phyloP scores from a whole-genome alignment of 495 filamentous ascomycete genomes.

The Bathelium albidoporum region DNA sequence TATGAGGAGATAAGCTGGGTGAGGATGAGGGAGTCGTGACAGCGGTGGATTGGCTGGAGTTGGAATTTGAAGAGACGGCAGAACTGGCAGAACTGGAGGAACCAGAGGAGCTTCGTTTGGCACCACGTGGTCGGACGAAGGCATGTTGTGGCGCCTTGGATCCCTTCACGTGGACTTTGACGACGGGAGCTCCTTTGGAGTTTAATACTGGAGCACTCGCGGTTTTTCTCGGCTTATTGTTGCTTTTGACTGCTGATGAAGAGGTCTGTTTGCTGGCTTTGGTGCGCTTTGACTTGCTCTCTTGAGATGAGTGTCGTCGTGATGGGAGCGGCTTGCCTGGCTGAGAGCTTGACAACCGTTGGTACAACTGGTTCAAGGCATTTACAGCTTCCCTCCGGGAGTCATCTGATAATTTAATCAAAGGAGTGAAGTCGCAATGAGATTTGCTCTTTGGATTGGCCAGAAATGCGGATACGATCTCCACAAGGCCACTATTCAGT shows the following conservation, averaged over 20 bases:
- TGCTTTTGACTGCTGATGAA: background rate
- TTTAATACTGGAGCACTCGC: background rate
- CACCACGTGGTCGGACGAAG: background rate
- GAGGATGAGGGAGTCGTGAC: constrained; percentile 3
- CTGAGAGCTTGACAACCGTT: constrained; percentile 20
- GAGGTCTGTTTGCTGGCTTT: background rate
- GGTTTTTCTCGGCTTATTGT: background rate
- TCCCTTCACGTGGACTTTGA: background rate
- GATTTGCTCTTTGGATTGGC: constrained; percentile 19
- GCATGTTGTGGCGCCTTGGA: background rate
- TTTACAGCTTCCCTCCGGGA: constrained; percentile 28
- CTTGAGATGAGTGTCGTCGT: background rate
- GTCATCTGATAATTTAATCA: constrained; percentile 29
- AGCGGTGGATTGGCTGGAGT: background rate
- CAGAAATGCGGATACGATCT: constrained; percentile 32
- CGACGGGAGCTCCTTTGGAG: background rate
- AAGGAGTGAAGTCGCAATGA: constrained; percentile 28
- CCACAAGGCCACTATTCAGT: constrained; percentile 34
- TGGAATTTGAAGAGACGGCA: background rate
- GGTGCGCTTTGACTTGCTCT: background rate
- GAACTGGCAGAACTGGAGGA: constrained; percentile 6
- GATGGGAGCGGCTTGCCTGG: constrained; percentile 4
- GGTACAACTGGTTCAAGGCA: constrained; percentile 25
- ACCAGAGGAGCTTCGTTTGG: background rate
- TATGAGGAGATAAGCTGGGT: background rate